Evolutionary conservation across 1,284 basidiomycete genomes (phyloP).

Genomic region (Ustilago curta): DNA sequence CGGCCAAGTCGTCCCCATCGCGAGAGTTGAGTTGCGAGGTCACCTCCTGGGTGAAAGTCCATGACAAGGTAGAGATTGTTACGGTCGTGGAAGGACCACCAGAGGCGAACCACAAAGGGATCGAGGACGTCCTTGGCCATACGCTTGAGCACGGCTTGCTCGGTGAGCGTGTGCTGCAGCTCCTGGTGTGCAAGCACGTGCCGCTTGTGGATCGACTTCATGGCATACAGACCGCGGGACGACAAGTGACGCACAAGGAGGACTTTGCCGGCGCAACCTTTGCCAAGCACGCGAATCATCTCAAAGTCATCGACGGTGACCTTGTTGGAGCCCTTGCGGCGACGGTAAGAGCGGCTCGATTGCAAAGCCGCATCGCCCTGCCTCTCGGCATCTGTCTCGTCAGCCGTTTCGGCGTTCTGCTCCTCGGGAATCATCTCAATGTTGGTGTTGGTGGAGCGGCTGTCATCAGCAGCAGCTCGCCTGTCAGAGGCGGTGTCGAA

Average conservation of each 20-base stretch:
- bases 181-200: constrained; percentile 69
- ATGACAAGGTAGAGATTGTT: constrained; percentile 69
- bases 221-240: constrained; percentile 61
- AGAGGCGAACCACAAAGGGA: constrained; percentile 69
- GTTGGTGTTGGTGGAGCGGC: constrained; percentile 43
- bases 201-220: constrained; percentile 68
- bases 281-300: constrained; percentile 69
- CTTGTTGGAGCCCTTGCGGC: constrained; percentile 52
- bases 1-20: constrained; percentile 91
- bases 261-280: constrained; percentile 68
- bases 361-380: constrained; percentile 9
- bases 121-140: constrained; percentile 74
- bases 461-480: constrained; percentile 36
- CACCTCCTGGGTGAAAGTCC: constrained; percentile 95
- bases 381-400: constrained; percentile 21
- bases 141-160: constrained; percentile 74
- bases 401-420: constrained; percentile 26
- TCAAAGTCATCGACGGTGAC: constrained; percentile 76
- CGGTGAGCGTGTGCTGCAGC: constrained; percentile 67
- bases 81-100: constrained; percentile 68
- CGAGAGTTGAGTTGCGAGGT: constrained; percentile 84
- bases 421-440: constrained; percentile 61
- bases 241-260: constrained; percentile 65
- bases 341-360: constrained; percentile 20
- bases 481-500: constrained; percentile 33